phyloP scores from a whole-genome alignment of 169 alveolate genomes.

The Eimeria maxima region DNA sequence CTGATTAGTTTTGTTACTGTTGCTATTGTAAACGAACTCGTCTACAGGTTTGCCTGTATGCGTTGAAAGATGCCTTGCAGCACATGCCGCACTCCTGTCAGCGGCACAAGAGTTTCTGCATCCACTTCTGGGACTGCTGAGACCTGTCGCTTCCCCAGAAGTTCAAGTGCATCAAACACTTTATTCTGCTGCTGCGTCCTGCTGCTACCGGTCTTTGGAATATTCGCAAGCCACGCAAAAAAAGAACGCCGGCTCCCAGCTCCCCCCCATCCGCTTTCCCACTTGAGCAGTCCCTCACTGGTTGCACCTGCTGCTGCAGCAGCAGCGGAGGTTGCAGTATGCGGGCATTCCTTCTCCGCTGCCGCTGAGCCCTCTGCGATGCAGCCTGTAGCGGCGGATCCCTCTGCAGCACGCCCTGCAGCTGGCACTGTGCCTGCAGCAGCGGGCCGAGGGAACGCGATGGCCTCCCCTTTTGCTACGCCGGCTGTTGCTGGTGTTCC shows the following conservation, averaged over 20 bases:
- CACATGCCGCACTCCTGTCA: slow-evolving; percentile 71
- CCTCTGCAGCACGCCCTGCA: neutral
- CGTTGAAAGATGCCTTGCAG: slow-evolving; percentile 69
- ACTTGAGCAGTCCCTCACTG: neutral
- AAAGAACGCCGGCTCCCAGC: slow-evolving; percentile 6
- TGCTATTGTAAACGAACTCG: neutral
- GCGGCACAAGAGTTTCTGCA: slow-evolving; percentile 60
- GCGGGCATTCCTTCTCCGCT: neutral
- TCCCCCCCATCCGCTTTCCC: neutral
- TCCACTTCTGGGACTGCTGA: slow-evolving; percentile 9
- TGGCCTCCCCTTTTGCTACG: neutral
- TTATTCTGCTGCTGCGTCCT: neutral
- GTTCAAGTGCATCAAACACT: neutral
- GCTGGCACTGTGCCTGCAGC: neutral
- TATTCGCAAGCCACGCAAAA: slow-evolving; percentile 18
- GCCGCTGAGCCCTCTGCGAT: neutral
- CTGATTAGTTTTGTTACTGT: too few relatives aligned
- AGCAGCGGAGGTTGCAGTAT: neutral
- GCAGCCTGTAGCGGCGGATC: neutral
- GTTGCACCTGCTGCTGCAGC: neutral
- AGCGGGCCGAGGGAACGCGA: neutral
- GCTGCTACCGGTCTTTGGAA: neutral
- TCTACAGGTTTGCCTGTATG: neutral
- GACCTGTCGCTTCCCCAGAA: slow-evolving; percentile 1
- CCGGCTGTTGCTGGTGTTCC: neutral